phyloP scores from a whole-genome alignment of 1,139 yeast genomes.

The Nakaseomyces delphensis region DNA sequence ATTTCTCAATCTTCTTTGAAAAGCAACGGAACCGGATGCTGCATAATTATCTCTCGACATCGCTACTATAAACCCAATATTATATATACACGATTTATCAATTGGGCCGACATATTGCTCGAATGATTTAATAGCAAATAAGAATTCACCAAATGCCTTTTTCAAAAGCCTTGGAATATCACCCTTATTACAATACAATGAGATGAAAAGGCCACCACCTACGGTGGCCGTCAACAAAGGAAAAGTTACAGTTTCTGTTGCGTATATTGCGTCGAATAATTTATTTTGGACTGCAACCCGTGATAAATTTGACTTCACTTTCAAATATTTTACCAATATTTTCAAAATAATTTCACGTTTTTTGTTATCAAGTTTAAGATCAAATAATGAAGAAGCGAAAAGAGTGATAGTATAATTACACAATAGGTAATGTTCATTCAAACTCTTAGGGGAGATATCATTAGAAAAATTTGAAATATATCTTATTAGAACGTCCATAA shows the following conservation, averaged over 20 bases:
- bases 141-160: slow-evolving; percentile 17
- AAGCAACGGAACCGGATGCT: slow-evolving; percentile 72
- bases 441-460: slow-evolving; percentile 8
- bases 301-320: slow-evolving; percentile 19
- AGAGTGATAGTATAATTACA: slow-evolving; percentile 25
- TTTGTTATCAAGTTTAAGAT: slow-evolving; percentile 19
- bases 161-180: slow-evolving; percentile 18
- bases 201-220: slow-evolving; percentile 27
- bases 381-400: slow-evolving; percentile 26
- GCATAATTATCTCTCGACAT: slow-evolving; percentile 52
- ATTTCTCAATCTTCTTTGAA: slow-evolving; percentile 57
- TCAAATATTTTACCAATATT: slow-evolving; percentile 20
- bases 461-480: slow-evolving; percentile 16
- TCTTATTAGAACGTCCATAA: slow-evolving; percentile 16
- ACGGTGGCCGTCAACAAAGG: slow-evolving; percentile 21
- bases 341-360: slow-evolving; percentile 24
- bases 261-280: slow-evolving; percentile 11
- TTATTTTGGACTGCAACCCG: slow-evolving; percentile 13
- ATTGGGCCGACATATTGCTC: slow-evolving; percentile 16
- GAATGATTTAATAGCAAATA: slow-evolving; percentile 17
- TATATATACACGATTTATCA: slow-evolving; percentile 26
- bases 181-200: slow-evolving; percentile 21
- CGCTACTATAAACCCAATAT: slow-evolving; percentile 41
- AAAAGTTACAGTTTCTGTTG: slow-evolving; percentile 18
- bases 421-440: slow-evolving; percentile 19